phyloP scores from a whole-genome alignment of 495 filamentous ascomycete genomes.

The Chlorociboria aeruginascens region DNA sequence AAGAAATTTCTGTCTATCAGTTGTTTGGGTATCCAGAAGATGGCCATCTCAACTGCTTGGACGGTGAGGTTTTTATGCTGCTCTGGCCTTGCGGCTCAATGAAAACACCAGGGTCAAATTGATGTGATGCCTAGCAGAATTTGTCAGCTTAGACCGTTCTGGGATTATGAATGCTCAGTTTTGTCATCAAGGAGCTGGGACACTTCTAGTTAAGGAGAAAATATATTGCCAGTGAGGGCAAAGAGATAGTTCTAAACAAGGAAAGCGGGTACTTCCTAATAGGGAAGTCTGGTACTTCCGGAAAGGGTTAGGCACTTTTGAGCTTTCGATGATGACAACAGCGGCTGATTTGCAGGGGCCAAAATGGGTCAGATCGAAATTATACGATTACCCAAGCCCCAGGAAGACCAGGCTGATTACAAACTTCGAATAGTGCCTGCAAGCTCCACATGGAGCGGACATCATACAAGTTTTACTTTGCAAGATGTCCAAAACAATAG shows the following conservation, averaged over 20 bases:
- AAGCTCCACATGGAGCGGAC: too few species aligned
- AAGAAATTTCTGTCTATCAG: neutral
- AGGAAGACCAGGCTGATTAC: too few species aligned
- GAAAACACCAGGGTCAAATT: neutral
- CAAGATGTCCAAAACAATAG: too few species aligned
- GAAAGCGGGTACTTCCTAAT: slow-evolving; percentile 9
- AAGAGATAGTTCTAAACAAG: slow-evolving; percentile 4
- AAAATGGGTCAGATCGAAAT: too few species aligned
- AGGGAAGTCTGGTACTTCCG: neutral
- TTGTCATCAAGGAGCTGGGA: too few species aligned
- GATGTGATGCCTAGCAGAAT: neutral
- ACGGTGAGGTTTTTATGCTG: neutral
- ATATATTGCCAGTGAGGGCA: slow-evolving; percentile 1
- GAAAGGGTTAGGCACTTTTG: neutral
- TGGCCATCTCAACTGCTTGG: neutral
- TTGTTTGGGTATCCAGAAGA: neutral
- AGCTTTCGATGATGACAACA: neutral
- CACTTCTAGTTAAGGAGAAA: too few species aligned
- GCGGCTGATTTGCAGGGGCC: neutral
- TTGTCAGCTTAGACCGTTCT: neutral
- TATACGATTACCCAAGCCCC: too few species aligned
- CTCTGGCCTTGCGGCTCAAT: too few species aligned
- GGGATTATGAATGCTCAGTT: too few species aligned
- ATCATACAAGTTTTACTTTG: too few species aligned
- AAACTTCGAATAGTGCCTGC: too few species aligned